A percentile compares a stretch with the other conserved stretches of the same genome.
Evolutionary conservation across 768 basidiomycete genomes (phyloP).

Genomic region (Boletus speciosus): DNA sequence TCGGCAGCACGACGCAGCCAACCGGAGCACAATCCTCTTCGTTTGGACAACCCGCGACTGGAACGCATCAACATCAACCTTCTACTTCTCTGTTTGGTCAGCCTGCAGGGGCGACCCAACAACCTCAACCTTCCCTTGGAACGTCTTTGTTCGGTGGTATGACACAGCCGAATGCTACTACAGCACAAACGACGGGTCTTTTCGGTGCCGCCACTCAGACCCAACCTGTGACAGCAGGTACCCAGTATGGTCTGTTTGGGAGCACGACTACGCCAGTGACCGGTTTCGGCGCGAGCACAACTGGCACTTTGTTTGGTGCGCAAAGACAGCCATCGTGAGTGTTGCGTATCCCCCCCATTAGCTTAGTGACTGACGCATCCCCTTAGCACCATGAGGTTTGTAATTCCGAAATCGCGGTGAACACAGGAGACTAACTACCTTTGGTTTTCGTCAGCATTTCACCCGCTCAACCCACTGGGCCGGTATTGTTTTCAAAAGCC

Average conservation of each 20-base stretch:
- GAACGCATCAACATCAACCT: slow-evolving; percentile 36
- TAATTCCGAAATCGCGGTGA: not conserved
- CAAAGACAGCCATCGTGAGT: slow-evolving; percentile 34
- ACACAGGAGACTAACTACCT: not conserved
- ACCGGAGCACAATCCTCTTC: slow-evolving; percentile 14
- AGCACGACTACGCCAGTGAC: slow-evolving; percentile 7
- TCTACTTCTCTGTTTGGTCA: slow-evolving; percentile 38
- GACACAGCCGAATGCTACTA: slow-evolving; percentile 12
- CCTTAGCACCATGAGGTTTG: slow-evolving; percentile 28
- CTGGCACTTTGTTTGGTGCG: slow-evolving; percentile 23
- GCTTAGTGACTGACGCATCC: not conserved
- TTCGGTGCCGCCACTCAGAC: slow-evolving; percentile 20
- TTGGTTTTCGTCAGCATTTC: slow-evolving; percentile 22
- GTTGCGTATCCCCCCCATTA: not conserved
- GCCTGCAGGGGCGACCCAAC: slow-evolving; percentile 21
- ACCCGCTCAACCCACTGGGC: slow-evolving; percentile 28
- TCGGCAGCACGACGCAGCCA: slow-evolving; percentile 21
- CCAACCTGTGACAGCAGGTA: slow-evolving; percentile 15
- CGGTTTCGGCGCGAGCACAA: slow-evolving; percentile 1
- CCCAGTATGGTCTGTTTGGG: slow-evolving; percentile 26
- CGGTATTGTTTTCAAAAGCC: slow-evolving; percentile 37
- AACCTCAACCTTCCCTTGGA: slow-evolving; percentile 29
- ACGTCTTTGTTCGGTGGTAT: slow-evolving; percentile 29
- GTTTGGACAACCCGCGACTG: slow-evolving; percentile 30
- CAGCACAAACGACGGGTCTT: slow-evolving; percentile 13